Evolutionary conservation across 2,329 filamentous ascomycete species (phyloP).

Genomic region (Aspergillus sp.): DNA sequence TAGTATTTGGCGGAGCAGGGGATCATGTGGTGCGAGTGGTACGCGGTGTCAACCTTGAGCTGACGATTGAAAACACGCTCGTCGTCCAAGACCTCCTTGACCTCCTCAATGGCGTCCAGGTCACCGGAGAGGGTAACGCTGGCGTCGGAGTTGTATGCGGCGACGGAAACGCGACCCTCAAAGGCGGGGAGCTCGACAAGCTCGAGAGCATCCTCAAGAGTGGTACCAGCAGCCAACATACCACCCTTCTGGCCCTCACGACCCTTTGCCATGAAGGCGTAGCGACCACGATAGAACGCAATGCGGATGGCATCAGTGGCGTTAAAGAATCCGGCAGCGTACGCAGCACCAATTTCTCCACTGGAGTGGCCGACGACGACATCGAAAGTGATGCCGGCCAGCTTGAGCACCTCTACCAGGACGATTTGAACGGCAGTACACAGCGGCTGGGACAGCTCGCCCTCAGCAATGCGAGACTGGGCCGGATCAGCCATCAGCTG

Average conservation of each 20-base stretch:
- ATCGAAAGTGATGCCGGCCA: constrained; percentile 8
- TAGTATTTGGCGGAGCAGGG: constrained; percentile 17
- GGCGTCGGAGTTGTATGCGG: constrained; percentile 9
- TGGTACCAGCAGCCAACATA: constrained; percentile 33
- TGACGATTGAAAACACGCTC: constrained; percentile 10
- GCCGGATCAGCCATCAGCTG: constrained; percentile 7
- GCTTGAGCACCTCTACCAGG: constrained; percentile 2
- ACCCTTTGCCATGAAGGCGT: constrained; percentile 16
- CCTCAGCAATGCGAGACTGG: constrained; percentile 5
- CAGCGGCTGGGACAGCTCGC: constrained; percentile 1
- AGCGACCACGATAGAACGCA: constrained; percentile 29
- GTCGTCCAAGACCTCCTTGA: constrained; percentile 1
- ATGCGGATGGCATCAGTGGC: constrained; percentile 25
- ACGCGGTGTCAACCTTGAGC: constrained; percentile 41
- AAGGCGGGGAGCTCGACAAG: background rate
- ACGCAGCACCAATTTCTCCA: constrained; percentile 38
- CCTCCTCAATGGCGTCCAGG: constrained; percentile 5
- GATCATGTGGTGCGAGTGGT: constrained; percentile 47
- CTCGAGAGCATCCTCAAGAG: constrained; percentile 7
- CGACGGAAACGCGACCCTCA: background rate
- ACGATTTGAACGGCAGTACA: constrained; percentile 9
- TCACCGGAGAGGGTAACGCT: constrained; percentile 15
- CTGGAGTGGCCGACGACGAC: constrained; percentile 33
- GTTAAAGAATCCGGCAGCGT: constrained; percentile 29
- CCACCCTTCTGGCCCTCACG: constrained; percentile 15